A percentile compares a stretch with the other conserved stretches of the same genome.
Evolutionary conservation across 75 land plant species (phyloP).

Genomic region (Adiantum capillusveneris): DNA sequence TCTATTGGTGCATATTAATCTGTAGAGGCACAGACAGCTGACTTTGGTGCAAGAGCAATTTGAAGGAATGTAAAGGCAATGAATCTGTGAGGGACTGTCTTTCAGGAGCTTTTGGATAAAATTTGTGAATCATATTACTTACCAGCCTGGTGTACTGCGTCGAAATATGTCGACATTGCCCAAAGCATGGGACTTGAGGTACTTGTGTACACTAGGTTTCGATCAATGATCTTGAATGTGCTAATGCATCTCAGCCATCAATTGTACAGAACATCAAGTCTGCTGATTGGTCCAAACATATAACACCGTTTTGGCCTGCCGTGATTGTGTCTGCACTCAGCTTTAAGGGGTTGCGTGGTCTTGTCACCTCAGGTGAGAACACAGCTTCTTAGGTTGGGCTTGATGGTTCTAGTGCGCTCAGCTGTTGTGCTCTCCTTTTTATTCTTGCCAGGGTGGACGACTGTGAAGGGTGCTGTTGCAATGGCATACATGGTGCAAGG

Average conservation of each 20-base stretch:
- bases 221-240: not conserved
- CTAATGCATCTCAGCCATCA: not conserved
- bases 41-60: too few species aligned
- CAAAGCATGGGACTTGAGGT: conserved; percentile 19
- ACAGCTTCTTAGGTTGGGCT: conserved; percentile 57
- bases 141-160: conserved; percentile 90
- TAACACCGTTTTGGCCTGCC: conserved; percentile 98
- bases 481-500: conserved; percentile 96
- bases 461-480: conserved; percentile 73
- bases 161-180: conserved; percentile 77
- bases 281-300: conserved; percentile 88
- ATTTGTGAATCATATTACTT: conserved; percentile 79
- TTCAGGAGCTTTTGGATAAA: conserved; percentile 60
- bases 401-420: conserved; percentile 66
- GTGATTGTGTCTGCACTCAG: conserved; percentile 85
- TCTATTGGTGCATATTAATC: not conserved
- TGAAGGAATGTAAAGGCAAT: too few species aligned
- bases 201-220: not conserved
- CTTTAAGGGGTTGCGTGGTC: conserved; percentile 65
- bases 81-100: too few species aligned
- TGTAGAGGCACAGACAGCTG: too few species aligned
- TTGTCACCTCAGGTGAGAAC: conserved; percentile 11
- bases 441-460: conserved; percentile 65
- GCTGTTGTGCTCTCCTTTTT: conserved; percentile 5
- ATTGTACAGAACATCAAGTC: conserved; percentile 61